Conservation (phyloP, 768 basidiomycete species). For the Leccinum variicolor region DNA sequence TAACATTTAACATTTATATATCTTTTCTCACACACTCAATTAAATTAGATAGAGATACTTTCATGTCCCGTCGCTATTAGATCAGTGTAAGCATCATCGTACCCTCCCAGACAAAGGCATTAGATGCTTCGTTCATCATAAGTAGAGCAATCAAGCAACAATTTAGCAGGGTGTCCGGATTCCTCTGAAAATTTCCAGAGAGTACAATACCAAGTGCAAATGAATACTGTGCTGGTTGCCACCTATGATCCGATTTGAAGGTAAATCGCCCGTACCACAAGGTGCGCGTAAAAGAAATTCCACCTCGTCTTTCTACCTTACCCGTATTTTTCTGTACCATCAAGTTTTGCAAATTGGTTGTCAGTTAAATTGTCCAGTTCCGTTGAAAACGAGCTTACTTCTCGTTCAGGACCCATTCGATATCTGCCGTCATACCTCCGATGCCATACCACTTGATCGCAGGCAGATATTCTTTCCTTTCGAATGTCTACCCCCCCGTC, state of each 20-base stretch:
- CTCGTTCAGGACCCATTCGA: conserved; percentile 50
- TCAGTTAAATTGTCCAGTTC: neutral
- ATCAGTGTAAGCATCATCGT: conserved; percentile 3
- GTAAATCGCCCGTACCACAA: no score
- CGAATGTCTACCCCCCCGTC: conserved; percentile 30
- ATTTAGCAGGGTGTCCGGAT: no score
- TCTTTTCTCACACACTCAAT: neutral
- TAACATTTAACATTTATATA: neutral
- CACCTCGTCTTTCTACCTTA: no score
- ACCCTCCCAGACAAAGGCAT: conserved; percentile 6
- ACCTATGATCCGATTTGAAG: no score
- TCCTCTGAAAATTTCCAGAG: no score
- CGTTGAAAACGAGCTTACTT: conserved; percentile 28
- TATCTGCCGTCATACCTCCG: conserved; percentile 24
- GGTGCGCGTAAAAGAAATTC: no score
- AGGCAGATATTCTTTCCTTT: conserved; percentile 40
- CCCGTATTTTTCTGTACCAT: no score
- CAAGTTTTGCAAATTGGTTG: no score
- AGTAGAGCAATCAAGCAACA: neutral
- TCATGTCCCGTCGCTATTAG: neutral
- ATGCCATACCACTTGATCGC: conserved; percentile 51
- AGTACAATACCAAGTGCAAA: no score
- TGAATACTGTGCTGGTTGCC: no score
- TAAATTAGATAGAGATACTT: conserved; percentile 5
- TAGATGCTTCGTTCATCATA: conserved; percentile 2